Percentiles rank a stretch among this genome's conserved stretches.
phyloP scores from a whole-genome alignment of 1,139 yeast species.

The Magnusiomyces starmeri region DNA sequence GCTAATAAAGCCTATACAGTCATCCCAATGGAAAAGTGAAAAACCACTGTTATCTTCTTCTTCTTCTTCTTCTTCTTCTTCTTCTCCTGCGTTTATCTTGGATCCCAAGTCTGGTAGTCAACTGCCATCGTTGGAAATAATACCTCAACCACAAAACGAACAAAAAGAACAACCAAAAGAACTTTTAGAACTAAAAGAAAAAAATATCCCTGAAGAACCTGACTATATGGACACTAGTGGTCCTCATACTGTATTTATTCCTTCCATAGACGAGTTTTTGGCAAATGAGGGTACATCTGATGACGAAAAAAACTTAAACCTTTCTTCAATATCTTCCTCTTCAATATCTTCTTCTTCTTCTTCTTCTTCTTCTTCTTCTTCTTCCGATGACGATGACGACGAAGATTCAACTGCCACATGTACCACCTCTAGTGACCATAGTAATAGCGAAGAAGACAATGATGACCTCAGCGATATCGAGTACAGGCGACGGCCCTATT shows the following conservation, averaged over 20 bases:
- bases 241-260: slow-evolving; percentile 22
- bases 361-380: no score
- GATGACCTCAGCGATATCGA: slow-evolving; percentile 3
- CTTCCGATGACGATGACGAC: background rate
- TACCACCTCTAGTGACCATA: background rate
- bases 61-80: no score
- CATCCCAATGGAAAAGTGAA: background rate
- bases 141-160: no score
- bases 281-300: background rate
- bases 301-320: background rate
- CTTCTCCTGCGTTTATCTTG: no score
- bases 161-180: no score
- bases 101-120: no score
- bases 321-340: no score
- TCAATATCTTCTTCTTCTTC: background rate
- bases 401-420: background rate
- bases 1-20: no score
- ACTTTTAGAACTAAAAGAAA: no score
- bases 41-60: background rate
- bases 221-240: slow-evolving; percentile 21
- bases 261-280: slow-evolving; percentile 24
- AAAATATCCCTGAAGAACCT: background rate
- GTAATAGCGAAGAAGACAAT: background rate
- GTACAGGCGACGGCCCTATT: background rate
- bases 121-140: no score